Evolutionary conservation across 768 basidiomycete genomes (phyloP), one percentile per base, ranked within the genome.

Genomic region (Baorangia bicolor): DNA sequence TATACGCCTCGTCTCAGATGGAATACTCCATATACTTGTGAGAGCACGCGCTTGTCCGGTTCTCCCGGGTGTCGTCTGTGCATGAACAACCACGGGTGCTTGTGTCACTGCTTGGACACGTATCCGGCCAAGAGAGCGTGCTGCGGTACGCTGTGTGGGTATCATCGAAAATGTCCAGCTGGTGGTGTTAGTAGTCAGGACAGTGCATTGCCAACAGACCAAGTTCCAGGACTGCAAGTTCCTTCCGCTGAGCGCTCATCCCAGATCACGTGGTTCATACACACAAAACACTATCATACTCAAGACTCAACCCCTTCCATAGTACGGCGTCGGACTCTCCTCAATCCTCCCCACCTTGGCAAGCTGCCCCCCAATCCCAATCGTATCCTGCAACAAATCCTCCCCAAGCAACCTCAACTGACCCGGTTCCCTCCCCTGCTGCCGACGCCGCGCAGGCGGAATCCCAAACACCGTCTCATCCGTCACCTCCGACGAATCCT

Each of bases 391-490:
- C 51, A 87, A 65, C 51, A 87, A 62, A 52, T 84, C 81, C 49
- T 82, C 79, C 0, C 87, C 87, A n/a, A 81, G 72, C 79, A 90
- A 77, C 64, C 76, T 75, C 58, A 88, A 59, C 47, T 76, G 68
- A 16, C 66, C 62, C 33, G 35, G 69, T 51, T 52, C 63, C 56
- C 48, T 66, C 40, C 53, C 46, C 35, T 66, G 67, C 55, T 70
- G 66, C 44, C 39, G 27, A 33, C 83, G 73, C 56, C 80, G 79
- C 34, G 76, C 80, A 38, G 84, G 84, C 10, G 80, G 79, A 12
- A 83, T 81, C 16, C 89, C 89, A 70, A 91, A 90, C 51, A 90
- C 71, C 13, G 89, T 89, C 69, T 90, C 86, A 63, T 85, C 84
- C 47, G 77, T 74, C 25, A 58, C 65, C 38, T 67, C 70, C 0